These are phyloP conservation scores for Pisolithus thermaeus DNA, from an alignment of 1,284 basidiomycete genomes.

Conservation along the genomic window DNA sequence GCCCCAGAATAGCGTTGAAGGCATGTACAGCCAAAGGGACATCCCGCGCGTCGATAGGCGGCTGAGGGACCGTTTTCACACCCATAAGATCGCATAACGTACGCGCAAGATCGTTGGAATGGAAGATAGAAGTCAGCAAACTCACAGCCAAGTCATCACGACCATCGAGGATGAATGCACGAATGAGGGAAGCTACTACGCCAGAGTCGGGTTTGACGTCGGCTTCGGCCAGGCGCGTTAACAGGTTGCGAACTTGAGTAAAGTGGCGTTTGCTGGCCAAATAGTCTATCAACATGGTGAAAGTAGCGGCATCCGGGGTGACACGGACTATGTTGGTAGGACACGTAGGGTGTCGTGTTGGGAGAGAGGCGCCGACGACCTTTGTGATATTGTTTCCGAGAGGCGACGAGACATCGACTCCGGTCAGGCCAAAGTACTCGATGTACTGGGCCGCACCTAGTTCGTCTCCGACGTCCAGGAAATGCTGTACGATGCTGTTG, in stretches of 20 bases:
- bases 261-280: conserved; percentile 43
- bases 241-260: conserved; percentile 39
- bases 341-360: conserved; percentile 6
- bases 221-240: conserved; percentile 41
- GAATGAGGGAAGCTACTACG: conserved; percentile 48
- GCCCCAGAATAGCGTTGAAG: conserved; percentile 55
- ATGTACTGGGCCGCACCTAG: conserved; percentile 40
- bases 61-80: conserved; percentile 14
- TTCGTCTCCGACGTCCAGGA: conserved; percentile 52
- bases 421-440: conserved; percentile 39
- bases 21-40: conserved; percentile 42
- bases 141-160: conserved; percentile 42
- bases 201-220: conserved; percentile 42
- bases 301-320: conserved; percentile 52
- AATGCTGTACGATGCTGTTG: conserved; percentile 59
- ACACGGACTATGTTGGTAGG: conserved; percentile 16
- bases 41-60: conserved; percentile 29
- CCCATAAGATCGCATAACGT: conserved; percentile 21
- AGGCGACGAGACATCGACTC: conserved; percentile 13
- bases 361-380: conserved; percentile 24
- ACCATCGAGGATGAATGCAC: conserved; percentile 45
- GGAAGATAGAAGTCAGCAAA: conserved; percentile 44
- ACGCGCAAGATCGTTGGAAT: conserved; percentile 16
- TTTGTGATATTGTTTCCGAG: conserved; percentile 30
- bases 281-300: conserved; percentile 58